Conservation (phyloP, 331 rosid species). For the Pyracantha coccinea region DNA sequence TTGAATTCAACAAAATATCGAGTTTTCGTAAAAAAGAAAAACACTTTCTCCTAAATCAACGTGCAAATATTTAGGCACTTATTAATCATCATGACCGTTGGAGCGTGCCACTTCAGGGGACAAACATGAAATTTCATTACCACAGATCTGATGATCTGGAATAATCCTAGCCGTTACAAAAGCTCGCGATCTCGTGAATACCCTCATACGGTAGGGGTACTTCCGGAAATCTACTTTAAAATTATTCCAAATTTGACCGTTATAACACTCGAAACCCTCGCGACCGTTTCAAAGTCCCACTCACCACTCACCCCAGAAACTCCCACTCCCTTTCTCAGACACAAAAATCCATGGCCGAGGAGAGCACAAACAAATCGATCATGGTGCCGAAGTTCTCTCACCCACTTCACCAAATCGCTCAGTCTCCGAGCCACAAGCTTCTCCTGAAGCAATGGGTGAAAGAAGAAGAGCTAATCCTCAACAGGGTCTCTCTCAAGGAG, state of each 20-base stretch:
- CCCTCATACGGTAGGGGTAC: not conserved
- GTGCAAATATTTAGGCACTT: not conserved
- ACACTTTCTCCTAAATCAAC: no score
- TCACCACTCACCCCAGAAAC: not conserved
- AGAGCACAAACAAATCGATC: constrained; percentile 27
- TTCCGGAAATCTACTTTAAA: constrained; percentile 3
- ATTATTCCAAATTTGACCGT: constrained; percentile 39
- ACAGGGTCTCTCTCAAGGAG: constrained; percentile 46
- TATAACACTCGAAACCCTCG: constrained; percentile 15
- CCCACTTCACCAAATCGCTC: constrained; percentile 71
- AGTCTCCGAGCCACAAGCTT: constrained; percentile 65
- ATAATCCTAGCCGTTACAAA: constrained; percentile 18
- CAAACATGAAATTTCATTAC: not conserved
- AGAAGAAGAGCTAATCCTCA: constrained; percentile 60
- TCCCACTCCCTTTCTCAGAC: not conserved
- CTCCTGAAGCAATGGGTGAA: constrained; percentile 79
- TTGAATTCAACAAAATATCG: no score
- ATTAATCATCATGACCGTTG: constrained; percentile 14
- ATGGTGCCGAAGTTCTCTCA: constrained; percentile 47
- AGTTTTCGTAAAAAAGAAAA: no score
- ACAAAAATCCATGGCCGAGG: constrained; percentile 30
- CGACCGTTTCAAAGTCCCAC: constrained; percentile 16
- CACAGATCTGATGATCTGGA: not conserved
- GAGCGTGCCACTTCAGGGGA: not conserved
- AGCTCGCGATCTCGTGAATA: not conserved